Conservation (phyloP, 331 rosid genomes). For the Spiraea crenata region DNA sequence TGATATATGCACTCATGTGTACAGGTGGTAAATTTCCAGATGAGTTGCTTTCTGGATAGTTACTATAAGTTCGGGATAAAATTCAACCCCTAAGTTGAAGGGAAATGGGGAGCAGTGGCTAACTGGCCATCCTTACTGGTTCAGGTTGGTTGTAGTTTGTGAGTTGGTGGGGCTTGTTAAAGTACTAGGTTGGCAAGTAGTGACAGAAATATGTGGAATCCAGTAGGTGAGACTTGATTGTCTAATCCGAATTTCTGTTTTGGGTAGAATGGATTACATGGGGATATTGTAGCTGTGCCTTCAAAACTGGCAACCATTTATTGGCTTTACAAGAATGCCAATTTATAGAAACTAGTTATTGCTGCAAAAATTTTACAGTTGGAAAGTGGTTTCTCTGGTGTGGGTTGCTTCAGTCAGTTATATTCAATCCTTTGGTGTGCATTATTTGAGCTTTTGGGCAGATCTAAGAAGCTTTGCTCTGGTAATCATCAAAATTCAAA, state of each 20-base stretch:
- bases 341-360: not conserved
- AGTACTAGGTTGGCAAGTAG: constrained; percentile 29
- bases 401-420: not conserved
- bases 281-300: not conserved
- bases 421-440: not conserved
- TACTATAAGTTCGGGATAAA: constrained; percentile 11
- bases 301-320: not conserved
- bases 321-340: constrained; percentile 3
- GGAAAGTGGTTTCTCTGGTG: not conserved
- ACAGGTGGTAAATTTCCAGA: constrained; percentile 9
- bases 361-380: not conserved
- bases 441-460: constrained; percentile 4
- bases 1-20: not conserved
- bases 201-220: constrained; percentile 30
- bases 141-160: constrained; percentile 10
- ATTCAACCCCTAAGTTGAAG: constrained; percentile 14
- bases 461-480: constrained; percentile 24
- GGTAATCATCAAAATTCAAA: not conserved
- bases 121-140: constrained; percentile 22
- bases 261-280: constrained; percentile 14
- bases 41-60: not conserved
- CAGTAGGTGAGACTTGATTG: constrained; percentile 26
- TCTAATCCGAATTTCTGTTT: constrained; percentile 22
- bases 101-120: constrained; percentile 28
- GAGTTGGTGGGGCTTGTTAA: constrained; percentile 34